phyloP scores from a whole-genome alignment of 495 filamentous ascomycete species.

The Gamarada debralockiae region DNA sequence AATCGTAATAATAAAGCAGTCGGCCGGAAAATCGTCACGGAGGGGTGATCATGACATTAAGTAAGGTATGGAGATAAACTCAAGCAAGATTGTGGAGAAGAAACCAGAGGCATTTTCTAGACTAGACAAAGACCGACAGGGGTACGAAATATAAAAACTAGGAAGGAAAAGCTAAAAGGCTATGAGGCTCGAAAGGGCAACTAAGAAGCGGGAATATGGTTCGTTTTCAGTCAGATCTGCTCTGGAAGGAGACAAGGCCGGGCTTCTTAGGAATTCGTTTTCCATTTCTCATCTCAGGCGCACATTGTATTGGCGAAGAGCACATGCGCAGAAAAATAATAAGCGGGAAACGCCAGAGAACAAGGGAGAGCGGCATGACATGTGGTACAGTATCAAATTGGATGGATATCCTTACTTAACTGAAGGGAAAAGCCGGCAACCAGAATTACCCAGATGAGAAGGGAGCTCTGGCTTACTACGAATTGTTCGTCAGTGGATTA shows the following conservation, averaged over 20 bases:
- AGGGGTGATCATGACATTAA: slow-evolving; percentile 9
- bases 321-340: too few relatives aligned
- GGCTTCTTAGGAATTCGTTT: slow-evolving; percentile 37
- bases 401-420: too few relatives aligned
- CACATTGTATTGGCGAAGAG: too few relatives aligned
- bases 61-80: slow-evolving; percentile 9
- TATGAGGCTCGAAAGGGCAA: slow-evolving; percentile 3
- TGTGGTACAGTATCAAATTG: too few relatives aligned
- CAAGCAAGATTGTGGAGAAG: slow-evolving; percentile 5
- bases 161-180: slow-evolving; percentile 26
- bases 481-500: too few relatives aligned
- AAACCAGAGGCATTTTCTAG: slow-evolving; percentile 2
- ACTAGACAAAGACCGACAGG: not conserved
- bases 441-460: too few relatives aligned
- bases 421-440: too few relatives aligned
- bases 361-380: too few relatives aligned
- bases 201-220: slow-evolving; percentile 1
- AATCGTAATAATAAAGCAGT: too few relatives aligned
- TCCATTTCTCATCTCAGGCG: too few relatives aligned
- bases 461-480: too few relatives aligned
- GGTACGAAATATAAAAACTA: not conserved
- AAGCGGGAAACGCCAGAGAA: too few relatives aligned
- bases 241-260: slow-evolving; percentile 37
- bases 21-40: slow-evolving; percentile 2
- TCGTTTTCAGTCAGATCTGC: not conserved